Percentiles rank a stretch among this genome's conserved stretches.
phyloP scores from a whole-genome alignment of 2,329 filamentous ascomycete species.

The Fusarium anguioides region DNA sequence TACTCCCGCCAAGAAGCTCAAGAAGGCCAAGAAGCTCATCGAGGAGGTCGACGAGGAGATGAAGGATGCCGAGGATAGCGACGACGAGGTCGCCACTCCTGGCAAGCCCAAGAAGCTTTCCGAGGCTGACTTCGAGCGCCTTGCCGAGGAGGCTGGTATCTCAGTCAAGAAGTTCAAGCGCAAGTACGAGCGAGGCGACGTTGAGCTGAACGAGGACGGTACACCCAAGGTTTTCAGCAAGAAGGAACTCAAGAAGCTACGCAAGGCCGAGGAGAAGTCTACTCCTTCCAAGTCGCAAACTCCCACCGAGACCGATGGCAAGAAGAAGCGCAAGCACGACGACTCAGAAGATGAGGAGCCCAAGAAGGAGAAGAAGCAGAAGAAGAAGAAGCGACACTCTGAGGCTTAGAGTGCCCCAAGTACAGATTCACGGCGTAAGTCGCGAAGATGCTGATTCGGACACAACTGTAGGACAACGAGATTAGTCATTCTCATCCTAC shows the following conservation, averaged over 20 bases:
- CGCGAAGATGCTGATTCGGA: conserved; percentile 39
- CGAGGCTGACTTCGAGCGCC: conserved; percentile 66
- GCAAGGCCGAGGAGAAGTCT: conserved; percentile 68
- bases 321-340: conserved; percentile 76
- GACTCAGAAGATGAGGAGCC: conserved; percentile 71
- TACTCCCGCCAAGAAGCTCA: conserved; percentile 50
- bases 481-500: conserved; percentile 26
- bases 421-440: conserved; percentile 28
- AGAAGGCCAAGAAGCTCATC: conserved; percentile 57
- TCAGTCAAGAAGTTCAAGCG: conserved; percentile 81
- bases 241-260: conserved; percentile 80
- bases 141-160: conserved; percentile 75
- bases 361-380: conserved; percentile 70
- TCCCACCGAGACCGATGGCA: conserved; percentile 51
- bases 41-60: conserved; percentile 58
- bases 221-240: conserved; percentile 76
- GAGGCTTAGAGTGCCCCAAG: conserved; percentile 45
- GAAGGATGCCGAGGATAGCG: conserved; percentile 56
- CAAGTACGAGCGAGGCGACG: conserved; percentile 81
- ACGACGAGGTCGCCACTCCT: conserved; percentile 49
- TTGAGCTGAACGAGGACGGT: conserved; percentile 73
- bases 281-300: conserved; percentile 57
- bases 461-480: conserved; percentile 27
- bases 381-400: conserved; percentile 60
- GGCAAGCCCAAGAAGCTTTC: conserved; percentile 59